Base-by-base conservation (phyloP, 768 basidiomycete species). In the Hygrophorus pudorinus region DNA sequence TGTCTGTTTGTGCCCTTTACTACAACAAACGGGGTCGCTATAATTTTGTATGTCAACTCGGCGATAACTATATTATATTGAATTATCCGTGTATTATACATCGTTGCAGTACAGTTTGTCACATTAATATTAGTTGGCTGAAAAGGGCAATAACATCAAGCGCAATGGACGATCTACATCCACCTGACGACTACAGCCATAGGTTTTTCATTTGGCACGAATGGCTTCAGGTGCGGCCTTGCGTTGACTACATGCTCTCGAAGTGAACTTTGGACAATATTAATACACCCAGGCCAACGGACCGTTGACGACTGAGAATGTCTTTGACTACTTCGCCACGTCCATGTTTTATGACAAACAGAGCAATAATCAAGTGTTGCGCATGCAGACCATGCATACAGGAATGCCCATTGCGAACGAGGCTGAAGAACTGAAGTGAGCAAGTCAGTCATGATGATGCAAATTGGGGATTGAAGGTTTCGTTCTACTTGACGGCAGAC, bases 301-400 rank as follows among this genome's bases (percentile, higher is more conserved):
- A 3, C 81, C 81, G 2, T 70, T 92, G 52, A 79, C 82, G 6
- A 60, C 71, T 2, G 76, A 85, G 51, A 86, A 83, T 57, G 88
- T 87, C 41, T 81, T 93, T 50, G 88, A 92, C 45, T 94, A 93
- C 67, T 94, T 94, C 59, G 70, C 83, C 10, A 78, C 78, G 1
- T 91, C 88, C 21, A 90, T 90, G 78, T 93, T 91, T 67, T 94
- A 90, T 59, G 90, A 93, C 64, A 88, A 88, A 61, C 85, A 87
- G 63, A 90, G 85, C 65, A 92, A 84, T 62, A 94, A 94, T 61
- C 86, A 91, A 54, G 80, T 85, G 24, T 66, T 94, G 35, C 82
- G 89, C 53, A 94, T 94, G 91, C 91, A 94, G 62, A 92, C 87
- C 0, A 81, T 84, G 66, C 83, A 88, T 56, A 84, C 85, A 0